Evolutionary conservation across 1,139 yeast species (phyloP), one percentile per base, ranked within the genome.

Genomic region (Kodamaea anthophila): DNA sequence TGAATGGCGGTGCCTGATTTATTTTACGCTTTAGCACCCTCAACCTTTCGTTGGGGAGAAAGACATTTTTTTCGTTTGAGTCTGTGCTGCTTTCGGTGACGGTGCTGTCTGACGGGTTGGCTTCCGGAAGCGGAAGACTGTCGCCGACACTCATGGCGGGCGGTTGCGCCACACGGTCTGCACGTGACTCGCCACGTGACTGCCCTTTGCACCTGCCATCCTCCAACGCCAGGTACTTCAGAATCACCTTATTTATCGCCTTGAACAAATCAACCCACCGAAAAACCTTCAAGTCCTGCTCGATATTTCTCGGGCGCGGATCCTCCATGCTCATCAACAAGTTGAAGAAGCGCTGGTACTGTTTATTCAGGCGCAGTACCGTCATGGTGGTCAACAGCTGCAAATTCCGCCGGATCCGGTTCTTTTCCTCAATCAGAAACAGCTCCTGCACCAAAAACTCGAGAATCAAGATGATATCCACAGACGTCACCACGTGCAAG

Each of bases 221-320:
- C 15, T 9, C 28, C 3, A 31, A 25, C 4, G 24, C 29, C 13
- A 24, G 20, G 46, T 79, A 80, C 49, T 79, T 79, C 26, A 77
- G 62, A 28, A 77, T 61, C n/a, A 79, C 81, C 44, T 75, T 78
- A 23, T 60, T 55, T 30, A 79, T 49, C 0, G 87, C 87, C 24
- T 55, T 60, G 22, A 60, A 65, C 21, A 79, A 54, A 32, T 67
- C 65, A 13, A 55, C 44, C 87, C 87, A 79, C 21, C 62, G 61
- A 43, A 79, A 75, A 4, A 79, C 86, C 47, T 79, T 79, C 38
- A 79, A 73, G 46, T 79, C 84, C 47, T 80, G 80, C 44, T 77
- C 86, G 33, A 80, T 80, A 44, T 77, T 78, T 24, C 87, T 57
- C 4, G 87, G 87, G 40, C 78, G 64, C 2, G 88, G 87, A 31